phyloP scores from a whole-genome alignment of 768 basidiomycete species.

The Lentinus tigrinus region DNA sequence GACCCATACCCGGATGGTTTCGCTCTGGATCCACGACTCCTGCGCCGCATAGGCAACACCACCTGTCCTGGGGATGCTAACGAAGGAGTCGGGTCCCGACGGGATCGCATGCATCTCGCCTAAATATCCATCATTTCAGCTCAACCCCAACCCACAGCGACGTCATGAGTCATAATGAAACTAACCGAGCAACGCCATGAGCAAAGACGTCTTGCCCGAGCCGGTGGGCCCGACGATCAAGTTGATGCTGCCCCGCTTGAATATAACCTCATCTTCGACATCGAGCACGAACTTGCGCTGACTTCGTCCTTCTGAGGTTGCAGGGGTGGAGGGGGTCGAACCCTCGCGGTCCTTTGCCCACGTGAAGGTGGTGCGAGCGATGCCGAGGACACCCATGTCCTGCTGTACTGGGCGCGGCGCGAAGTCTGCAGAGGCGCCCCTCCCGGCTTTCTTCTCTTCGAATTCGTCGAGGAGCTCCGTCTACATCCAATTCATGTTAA shows the following conservation, averaged over 20 bases:
- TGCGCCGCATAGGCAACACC: slow-evolving; percentile 77
- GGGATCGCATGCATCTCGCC: slow-evolving; percentile 67
- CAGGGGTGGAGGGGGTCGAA: slow-evolving; percentile 38
- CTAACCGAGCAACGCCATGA: slow-evolving; percentile 28
- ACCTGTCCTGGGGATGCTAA: slow-evolving; percentile 51
- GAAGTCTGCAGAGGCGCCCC: neutral
- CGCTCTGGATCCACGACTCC: slow-evolving; percentile 81
- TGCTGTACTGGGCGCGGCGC: neutral
- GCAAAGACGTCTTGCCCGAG: slow-evolving; percentile 57
- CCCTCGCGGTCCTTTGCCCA: slow-evolving; percentile 44
- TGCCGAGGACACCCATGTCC: slow-evolving; percentile 41
- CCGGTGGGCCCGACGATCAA: slow-evolving; percentile 59
- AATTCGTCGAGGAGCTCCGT: slow-evolving; percentile 50
- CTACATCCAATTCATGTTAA: slow-evolving; percentile 19
- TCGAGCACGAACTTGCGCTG: slow-evolving; percentile 46
- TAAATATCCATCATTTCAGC: slow-evolving; percentile 43
- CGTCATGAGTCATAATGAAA: neutral
- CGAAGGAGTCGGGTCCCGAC: slow-evolving; percentile 55
- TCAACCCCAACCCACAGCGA: neutral
- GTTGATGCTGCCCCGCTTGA: slow-evolving; percentile 51
- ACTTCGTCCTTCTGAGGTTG: neutral
- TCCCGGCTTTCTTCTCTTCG: slow-evolving; percentile 22
- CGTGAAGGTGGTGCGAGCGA: slow-evolving; percentile 52
- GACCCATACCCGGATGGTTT: slow-evolving; percentile 58
- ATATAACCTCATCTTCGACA: slow-evolving; percentile 49